These are phyloP conservation scores for Fusarium devonianum DNA, from an alignment of 2,329 filamentous ascomycete genomes.

Conservation along the genomic window DNA sequence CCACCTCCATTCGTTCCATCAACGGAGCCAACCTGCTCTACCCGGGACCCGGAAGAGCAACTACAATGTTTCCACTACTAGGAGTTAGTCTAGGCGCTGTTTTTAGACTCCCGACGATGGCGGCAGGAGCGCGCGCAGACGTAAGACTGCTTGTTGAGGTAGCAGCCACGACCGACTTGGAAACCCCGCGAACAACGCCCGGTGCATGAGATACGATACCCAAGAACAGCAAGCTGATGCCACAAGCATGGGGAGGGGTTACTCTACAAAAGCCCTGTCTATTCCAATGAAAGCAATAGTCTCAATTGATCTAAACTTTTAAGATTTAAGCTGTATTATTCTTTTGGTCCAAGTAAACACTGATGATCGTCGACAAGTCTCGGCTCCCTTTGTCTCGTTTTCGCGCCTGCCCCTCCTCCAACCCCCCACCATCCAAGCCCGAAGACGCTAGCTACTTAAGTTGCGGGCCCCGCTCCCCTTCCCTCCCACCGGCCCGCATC, in stretches of 20 bases:
- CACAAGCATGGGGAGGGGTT: no score
- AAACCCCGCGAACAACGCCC: slow-evolving; percentile 30
- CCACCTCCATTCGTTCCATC: slow-evolving; percentile 20
- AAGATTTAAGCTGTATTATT: no score
- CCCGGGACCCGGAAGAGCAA: slow-evolving; percentile 13
- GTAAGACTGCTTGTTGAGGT: slow-evolving; percentile 25
- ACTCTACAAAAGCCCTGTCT: background rate
- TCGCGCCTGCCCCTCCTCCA: slow-evolving; percentile 37
- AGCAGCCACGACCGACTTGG: slow-evolving; percentile 1
- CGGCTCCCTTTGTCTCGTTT: slow-evolving; percentile 16
- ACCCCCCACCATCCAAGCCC: slow-evolving; percentile 9
- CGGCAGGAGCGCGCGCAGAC: slow-evolving; percentile 16
- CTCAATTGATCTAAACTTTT: no score
- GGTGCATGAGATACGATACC: slow-evolving; percentile 17
- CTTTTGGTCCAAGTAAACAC: background rate
- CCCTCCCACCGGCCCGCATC: slow-evolving; percentile 32
- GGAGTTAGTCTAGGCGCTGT: slow-evolving; percentile 15
- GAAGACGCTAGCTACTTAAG: slow-evolving; percentile 11
- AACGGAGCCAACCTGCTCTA: slow-evolving; percentile 14
- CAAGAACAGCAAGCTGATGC: background rate
- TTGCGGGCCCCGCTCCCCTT: slow-evolving; percentile 23
- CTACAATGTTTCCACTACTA: slow-evolving; percentile 10
- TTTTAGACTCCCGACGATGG: slow-evolving; percentile 13
- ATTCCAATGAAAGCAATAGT: no score
- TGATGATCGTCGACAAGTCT: slow-evolving; percentile 19